phyloP scores from a whole-genome alignment of 225 moss, liverwort and hornwort species.

The Polytrichum formosum region DNA sequence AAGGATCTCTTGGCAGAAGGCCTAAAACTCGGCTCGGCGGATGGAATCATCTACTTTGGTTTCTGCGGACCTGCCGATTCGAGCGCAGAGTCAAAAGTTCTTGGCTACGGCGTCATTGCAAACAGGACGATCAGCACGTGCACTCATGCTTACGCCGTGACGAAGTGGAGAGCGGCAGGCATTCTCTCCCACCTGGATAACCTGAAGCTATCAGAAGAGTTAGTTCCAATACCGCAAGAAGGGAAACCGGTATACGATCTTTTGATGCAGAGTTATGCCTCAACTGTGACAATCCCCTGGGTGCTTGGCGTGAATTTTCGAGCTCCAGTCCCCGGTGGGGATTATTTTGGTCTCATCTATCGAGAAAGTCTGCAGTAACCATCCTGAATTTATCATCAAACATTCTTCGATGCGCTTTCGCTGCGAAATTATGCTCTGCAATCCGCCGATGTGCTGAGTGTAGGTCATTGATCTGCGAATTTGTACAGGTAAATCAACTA shows the following conservation, averaged over 20 bases:
- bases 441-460: too few relatives aligned
- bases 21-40: not conserved
- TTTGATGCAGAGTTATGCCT: not conserved
- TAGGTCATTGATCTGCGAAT: too few relatives aligned
- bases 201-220: too few relatives aligned
- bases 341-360: not conserved
- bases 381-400: too few relatives aligned
- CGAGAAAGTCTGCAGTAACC: not conserved
- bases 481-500: too few relatives aligned
- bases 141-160: slow-evolving; percentile 10
- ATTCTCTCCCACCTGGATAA: slow-evolving; percentile 4
- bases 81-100: not conserved
- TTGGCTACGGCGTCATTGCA: slow-evolving; percentile 1
- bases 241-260: not conserved
- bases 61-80: slow-evolving; percentile 10
- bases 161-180: slow-evolving; percentile 14
- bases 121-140: not conserved
- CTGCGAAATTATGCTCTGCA: too few relatives aligned
- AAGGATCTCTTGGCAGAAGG: not conserved
- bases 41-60: slow-evolving; percentile 21
- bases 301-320: not conserved
- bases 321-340: not conserved
- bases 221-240: not conserved
- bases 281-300: not conserved
- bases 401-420: too few relatives aligned